phyloP scores from a whole-genome alignment of 345 rosid genomes.

The Salix koriyanagi region DNA sequence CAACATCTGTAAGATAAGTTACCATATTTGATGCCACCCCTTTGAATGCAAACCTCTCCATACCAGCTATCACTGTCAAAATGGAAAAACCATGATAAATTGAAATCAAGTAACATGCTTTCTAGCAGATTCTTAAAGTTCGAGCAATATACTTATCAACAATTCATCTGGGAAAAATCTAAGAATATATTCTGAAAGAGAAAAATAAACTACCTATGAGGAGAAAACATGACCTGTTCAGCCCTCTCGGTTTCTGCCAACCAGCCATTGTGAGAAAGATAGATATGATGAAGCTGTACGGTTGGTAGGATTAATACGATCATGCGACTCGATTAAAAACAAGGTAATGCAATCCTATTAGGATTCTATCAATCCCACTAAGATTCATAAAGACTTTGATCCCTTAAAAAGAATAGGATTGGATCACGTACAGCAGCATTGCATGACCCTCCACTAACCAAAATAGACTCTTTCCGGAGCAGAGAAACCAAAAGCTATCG shows the following conservation, averaged over 20 bases:
- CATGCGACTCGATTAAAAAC: not conserved
- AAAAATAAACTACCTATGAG: slow-evolving; percentile 55
- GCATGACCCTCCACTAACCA: not conserved
- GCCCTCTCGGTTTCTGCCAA: slow-evolving; percentile 32
- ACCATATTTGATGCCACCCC: slow-evolving; percentile 93
- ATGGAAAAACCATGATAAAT: not conserved
- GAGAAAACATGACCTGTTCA: slow-evolving; percentile 62
- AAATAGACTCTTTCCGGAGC: not conserved
- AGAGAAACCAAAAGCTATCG: not conserved
- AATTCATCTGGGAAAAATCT: not conserved
- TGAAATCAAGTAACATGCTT: not conserved
- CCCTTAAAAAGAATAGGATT: not conserved
- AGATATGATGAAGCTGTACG: not conserved
- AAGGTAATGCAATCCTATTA: not conserved
- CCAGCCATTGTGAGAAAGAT: slow-evolving; percentile 30
- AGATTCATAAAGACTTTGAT: not conserved
- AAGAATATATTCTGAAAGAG: not conserved
- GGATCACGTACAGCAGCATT: too few species aligned
- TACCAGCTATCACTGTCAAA: slow-evolving; percentile 59
- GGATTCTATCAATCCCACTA: not conserved
- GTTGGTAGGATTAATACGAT: not conserved
- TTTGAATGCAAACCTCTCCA: slow-evolving; percentile 94
- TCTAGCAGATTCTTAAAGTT: not conserved
- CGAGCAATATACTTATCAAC: not conserved
- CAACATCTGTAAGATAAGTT: slow-evolving; percentile 77